Evolutionary conservation across 1,139 yeast species (phyloP).

Genomic region (Zygoascus meyerae): DNA sequence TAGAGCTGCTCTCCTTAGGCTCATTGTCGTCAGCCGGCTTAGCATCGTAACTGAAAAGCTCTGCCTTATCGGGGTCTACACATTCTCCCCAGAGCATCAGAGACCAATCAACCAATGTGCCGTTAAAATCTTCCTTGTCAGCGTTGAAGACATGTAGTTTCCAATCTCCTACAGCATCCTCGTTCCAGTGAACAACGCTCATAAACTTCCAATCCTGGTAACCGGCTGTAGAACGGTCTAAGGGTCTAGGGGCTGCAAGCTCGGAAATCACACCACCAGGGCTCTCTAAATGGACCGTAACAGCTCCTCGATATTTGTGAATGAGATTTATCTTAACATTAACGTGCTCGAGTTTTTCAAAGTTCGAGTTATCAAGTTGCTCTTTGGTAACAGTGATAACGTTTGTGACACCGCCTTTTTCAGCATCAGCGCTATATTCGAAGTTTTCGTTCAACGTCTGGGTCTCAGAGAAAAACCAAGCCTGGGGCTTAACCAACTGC

Average conservation of each 20-base stretch:
- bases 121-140: slow-evolving; percentile 33
- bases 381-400: slow-evolving; percentile 45
- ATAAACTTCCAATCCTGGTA: slow-evolving; percentile 85
- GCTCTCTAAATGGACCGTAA: slow-evolving; percentile 59
- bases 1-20: slow-evolving; percentile 11
- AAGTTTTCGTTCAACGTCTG: slow-evolving; percentile 29
- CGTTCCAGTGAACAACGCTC: slow-evolving; percentile 99
- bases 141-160: slow-evolving; percentile 54
- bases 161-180: slow-evolving; percentile 79
- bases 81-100: slow-evolving; percentile 78
- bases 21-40: slow-evolving; percentile 16
- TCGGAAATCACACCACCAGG: slow-evolving; percentile 73
- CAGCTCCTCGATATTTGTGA: slow-evolving; percentile 62
- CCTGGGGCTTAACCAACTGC: slow-evolving; percentile 83
- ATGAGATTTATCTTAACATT: slow-evolving; percentile 71
- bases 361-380: slow-evolving; percentile 50
- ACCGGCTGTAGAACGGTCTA: slow-evolving; percentile 55
- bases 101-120: slow-evolving; percentile 65
- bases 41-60: slow-evolving; percentile 35
- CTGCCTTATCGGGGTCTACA: slow-evolving; percentile 56
- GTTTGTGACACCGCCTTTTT: slow-evolving; percentile 35
- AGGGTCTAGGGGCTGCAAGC: slow-evolving; percentile 63
- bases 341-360: slow-evolving; percentile 77
- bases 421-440: slow-evolving; percentile 21
- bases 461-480: slow-evolving; percentile 62